phyloP scores from a whole-genome alignment of 1,284 basidiomycete species.

The Vanrija humicola region DNA sequence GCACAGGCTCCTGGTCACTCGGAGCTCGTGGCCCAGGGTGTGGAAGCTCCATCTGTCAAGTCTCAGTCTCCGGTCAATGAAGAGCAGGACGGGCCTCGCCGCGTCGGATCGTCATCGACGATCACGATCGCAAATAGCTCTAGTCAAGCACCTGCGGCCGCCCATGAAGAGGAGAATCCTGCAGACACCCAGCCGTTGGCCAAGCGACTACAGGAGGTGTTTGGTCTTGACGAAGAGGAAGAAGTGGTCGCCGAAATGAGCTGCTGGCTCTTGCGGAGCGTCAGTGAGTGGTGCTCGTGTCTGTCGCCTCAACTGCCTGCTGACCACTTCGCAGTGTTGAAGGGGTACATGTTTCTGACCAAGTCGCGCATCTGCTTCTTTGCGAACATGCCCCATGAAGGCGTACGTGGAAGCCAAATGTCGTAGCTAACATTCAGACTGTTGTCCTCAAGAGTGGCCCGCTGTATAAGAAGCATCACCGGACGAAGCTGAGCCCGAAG shows the following conservation, averaged over 20 bases:
- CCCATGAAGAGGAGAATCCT: conserved; percentile 19
- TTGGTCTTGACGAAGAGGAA: conserved; percentile 69
- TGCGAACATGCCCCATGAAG: conserved; percentile 83
- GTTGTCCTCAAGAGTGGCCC: conserved; percentile 82
- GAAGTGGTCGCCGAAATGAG: conserved; percentile 86
- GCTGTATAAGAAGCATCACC: conserved; percentile 73
- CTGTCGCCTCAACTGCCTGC: not conserved
- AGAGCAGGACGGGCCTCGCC: not conserved
- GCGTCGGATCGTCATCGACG: not conserved
- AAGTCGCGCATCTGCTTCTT: conserved; percentile 92
- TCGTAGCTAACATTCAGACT: conserved; percentile 54
- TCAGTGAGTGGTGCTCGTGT: conserved; percentile 59
- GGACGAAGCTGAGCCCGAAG: conserved; percentile 82
- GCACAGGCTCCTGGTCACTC: conserved; percentile 26
- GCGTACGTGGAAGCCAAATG: conserved; percentile 55
- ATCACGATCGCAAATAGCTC: conserved; percentile 19
- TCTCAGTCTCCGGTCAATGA: not conserved
- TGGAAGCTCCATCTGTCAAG: conserved; percentile 30
- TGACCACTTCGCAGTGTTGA: conserved; percentile 61
- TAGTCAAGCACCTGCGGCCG: conserved; percentile 20
- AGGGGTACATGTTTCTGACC: conserved; percentile 95
- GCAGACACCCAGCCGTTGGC: conserved; percentile 51
- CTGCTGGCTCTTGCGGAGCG: conserved; percentile 79
- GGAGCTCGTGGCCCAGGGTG: conserved; percentile 36
- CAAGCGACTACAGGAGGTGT: conserved; percentile 78